Evolutionary conservation across 768 basidiomycete species (phyloP), one percentile per base, ranked within the genome.

Genomic region (Hysterangium stoloniferum): DNA sequence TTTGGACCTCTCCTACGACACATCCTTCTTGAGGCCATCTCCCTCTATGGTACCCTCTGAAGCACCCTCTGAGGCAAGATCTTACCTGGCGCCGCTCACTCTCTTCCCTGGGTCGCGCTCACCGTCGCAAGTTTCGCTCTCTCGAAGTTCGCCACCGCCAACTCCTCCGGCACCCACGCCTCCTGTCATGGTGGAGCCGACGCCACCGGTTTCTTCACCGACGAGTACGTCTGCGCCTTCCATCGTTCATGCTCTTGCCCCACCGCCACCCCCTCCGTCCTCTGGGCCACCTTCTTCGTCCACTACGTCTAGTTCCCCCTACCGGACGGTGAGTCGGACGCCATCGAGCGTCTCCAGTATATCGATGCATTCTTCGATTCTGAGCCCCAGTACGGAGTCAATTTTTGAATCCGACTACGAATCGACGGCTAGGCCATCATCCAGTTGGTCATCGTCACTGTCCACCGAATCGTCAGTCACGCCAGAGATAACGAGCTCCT

Each of bases 1-100:
- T 4, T 61, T 58, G 7, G 87, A 89, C 55, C 66, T 59, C 0
- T 87, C 85, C 0, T 82, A 80, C 52, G 87, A 89, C 52, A 86
- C 86, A 0, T 87, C 86, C 0, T 72, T 84, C 61, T 67, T 88
- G 59, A 70, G 82, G 25, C 84, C 86, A 0, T 84, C 75, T 53
- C 75, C 60, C 15, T 58, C 61, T 7, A 40, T 57, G 1, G 48
- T 62, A 34, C 62, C 69, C 1, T 64, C 69, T 7, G 45, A 38
- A 54, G 15, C 53, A 46, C 35, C 37, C 3, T 25, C 52, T 31
- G 34, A 36, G 20, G 31, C 53, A 9, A 24, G 52, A 20, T 33
- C 52, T 22, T 40, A 34, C 7, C 11, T 42, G 13, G 36, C 36
- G 3, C 28, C 45, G 29, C 17, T 31, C 12, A 45, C 36, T 12